phyloP scores from a whole-genome alignment of 225 moss, liverwort and hornwort species.

The Marchantia polymorpha region DNA sequence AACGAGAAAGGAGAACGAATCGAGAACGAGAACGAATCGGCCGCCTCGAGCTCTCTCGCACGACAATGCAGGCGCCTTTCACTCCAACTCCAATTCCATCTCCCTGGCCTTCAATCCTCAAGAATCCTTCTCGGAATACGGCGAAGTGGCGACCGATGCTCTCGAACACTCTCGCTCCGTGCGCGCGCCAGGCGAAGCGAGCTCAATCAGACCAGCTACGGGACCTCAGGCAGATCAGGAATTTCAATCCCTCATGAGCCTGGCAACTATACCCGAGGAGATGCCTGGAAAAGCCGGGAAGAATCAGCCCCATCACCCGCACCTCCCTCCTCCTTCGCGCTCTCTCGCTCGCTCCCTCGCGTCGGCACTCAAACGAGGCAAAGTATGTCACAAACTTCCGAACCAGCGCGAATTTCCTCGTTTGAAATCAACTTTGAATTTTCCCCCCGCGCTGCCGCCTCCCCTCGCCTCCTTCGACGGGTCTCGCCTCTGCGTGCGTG shows the following conservation, averaged over 20 bases:
- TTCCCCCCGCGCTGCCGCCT: constrained; percentile 5
- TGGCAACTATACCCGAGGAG: neutral
- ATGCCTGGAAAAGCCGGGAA: constrained; percentile 20
- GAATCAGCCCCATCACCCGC: constrained; percentile 2
- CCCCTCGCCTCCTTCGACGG: neutral
- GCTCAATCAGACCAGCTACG: neutral
- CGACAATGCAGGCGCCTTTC: neutral
- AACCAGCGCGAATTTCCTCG: constrained; percentile 21
- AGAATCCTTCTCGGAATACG: neutral
- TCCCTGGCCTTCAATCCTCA: neutral
- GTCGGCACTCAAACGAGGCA: neutral
- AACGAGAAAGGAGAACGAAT: too few species aligned
- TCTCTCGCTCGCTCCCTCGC: constrained; percentile 3
- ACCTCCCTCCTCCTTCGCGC: neutral
- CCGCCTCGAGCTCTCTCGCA: neutral
- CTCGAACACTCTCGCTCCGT: neutral
- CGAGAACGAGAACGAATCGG: too few species aligned
- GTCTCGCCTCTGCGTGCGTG: neutral
- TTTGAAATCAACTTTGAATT: constrained; percentile 23
- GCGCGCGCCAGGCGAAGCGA: neutral
- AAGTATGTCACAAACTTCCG: neutral
- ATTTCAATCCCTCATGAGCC: neutral
- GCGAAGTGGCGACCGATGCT: too few species aligned
- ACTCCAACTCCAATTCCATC: neutral
- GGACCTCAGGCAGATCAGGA: neutral